These are phyloP conservation scores for Aspergillus tubingensis DNA, from an alignment of 2,329 filamentous ascomycete genomes.

Conservation along the genomic window DNA sequence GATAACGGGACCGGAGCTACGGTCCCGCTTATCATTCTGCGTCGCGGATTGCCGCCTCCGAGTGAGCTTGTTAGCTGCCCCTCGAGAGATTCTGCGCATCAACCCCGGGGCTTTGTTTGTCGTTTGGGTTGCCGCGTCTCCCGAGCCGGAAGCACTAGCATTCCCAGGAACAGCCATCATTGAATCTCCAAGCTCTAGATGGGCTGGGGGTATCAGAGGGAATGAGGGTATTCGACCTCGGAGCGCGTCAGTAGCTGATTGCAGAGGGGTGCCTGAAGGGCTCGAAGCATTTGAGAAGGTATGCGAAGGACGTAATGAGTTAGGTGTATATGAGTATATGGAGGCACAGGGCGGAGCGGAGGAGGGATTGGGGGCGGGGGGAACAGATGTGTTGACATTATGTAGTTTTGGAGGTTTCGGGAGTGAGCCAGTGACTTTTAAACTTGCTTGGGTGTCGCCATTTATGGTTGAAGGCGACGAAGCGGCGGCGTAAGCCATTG, in stretches of 20 bases:
- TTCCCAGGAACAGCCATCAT: conserved; percentile 53
- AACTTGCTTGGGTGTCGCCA: conserved; percentile 38
- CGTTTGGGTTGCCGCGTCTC: conserved; percentile 59
- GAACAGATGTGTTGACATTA: conserved; percentile 38
- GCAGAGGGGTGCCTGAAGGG: conserved; percentile 38
- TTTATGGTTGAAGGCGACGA: conserved; percentile 39
- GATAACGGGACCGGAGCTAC: conserved; percentile 85
- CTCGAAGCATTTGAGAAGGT: conserved; percentile 37
- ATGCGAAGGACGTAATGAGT: conserved; percentile 30
- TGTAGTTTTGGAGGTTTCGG: conserved; percentile 35
- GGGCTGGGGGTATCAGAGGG: conserved; percentile 47
- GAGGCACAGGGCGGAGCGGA: conserved; percentile 33
- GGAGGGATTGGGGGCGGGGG: conserved; percentile 28
- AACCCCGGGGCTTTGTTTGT: conserved; percentile 62
- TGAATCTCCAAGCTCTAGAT: conserved; percentile 74
- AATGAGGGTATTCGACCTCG: conserved; percentile 31
- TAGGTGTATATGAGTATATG: conserved; percentile 33
- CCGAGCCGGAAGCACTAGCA: conserved; percentile 55
- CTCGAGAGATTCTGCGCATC: conserved; percentile 82
- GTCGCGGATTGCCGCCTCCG: conserved; percentile 77
- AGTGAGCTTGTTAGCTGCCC: conserved; percentile 69
- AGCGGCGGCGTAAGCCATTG: conserved; percentile 43
- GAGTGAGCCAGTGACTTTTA: conserved; percentile 39
- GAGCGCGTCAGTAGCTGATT: conserved; percentile 36
- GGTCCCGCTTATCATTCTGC: conserved; percentile 74